Conservation (phyloP, 2,329 filamentous ascomycete genomes). For the Cadophora gregata region DNA sequence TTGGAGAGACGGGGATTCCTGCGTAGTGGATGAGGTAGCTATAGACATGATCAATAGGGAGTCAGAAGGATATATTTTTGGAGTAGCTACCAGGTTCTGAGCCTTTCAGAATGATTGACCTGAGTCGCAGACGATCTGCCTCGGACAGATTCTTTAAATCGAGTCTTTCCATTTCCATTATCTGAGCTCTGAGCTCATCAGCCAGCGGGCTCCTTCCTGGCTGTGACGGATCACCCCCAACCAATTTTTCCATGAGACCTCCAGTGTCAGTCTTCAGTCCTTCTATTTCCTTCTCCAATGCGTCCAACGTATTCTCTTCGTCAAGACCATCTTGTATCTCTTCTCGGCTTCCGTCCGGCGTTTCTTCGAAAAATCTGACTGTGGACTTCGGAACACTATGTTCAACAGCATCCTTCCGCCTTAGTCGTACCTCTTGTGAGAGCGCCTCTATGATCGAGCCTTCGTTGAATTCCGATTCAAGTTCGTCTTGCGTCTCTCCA, state of each 20-base stretch:
- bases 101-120: constrained; percentile 14
- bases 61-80: neutral
- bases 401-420: constrained; percentile 16
- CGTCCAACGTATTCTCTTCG: constrained; percentile 19
- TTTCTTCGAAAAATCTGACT: constrained; percentile 40
- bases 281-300: constrained; percentile 24
- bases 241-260: constrained; percentile 2
- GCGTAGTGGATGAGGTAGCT: neutral
- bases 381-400: constrained; percentile 20
- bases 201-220: constrained; percentile 5
- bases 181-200: constrained; percentile 10
- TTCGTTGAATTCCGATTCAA: constrained; percentile 11
- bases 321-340: constrained; percentile 37
- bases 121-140: constrained; percentile 24
- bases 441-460: constrained; percentile 11
- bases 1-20: neutral
- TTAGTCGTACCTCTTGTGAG: constrained; percentile 9
- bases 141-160: constrained; percentile 27
- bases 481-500: constrained; percentile 1
- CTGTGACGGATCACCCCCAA: neutral
- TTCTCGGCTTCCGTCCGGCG: constrained; percentile 38
- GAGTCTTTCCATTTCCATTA: constrained; percentile 6
- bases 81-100: constrained; percentile 15
- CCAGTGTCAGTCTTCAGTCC: constrained; percentile 9
- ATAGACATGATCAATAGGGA: neutral